Evolutionary conservation across 2,329 filamentous ascomycete genomes (phyloP), one percentile per base, ranked within the genome.

Genomic region (Exophiala aquamarina): DNA sequence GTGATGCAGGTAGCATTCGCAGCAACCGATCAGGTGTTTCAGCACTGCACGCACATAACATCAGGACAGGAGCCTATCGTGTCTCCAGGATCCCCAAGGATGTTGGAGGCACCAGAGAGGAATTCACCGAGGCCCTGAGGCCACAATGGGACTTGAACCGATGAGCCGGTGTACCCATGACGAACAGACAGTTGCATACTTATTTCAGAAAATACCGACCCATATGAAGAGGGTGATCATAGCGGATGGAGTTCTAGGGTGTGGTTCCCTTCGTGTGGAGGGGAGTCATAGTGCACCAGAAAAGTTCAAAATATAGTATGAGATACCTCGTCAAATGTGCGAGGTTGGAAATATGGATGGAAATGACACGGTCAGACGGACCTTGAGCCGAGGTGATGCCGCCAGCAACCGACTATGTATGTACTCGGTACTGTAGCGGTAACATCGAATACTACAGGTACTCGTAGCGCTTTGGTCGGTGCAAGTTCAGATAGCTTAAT

Each of bases 81-180:
- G 82, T 96, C 56, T 93, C 88, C 64, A 83, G 87, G 40, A 78
- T 96, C 51, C 90, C 91, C 0, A 84, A 82, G 48, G 89, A 91
- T 58, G 80, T 84, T 34, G 88, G 95, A 48, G 91, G 90, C 56
- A 90, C 88, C 3, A 78, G 77, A 61, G 80, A 86, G 26, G 81
- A 89, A 47, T 68, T 92, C 65, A 69, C 72, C 47, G 69, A 67
- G n/a, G 72, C 82, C 55, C 67, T 85, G 63, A 70, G 70, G 59
- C 82, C 82, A 28, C 70, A 70, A 48, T 78, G 78, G 76, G 71
- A 77, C 61, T 69, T 82, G 67, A 61, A 58, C 39, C 49, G 52
- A 39, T 55, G 42, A 50, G 45, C 34, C 15, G n/a, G 11, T 20
- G 23, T 17, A 21, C 35, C 26, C 10, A 36, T 36, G 31, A 7